Percentiles rank a stretch among this genome's conserved stretches.
Conservation (phyloP, 2,329 filamentous ascomycete species). For the Trichoderma simmonsii region DNA sequence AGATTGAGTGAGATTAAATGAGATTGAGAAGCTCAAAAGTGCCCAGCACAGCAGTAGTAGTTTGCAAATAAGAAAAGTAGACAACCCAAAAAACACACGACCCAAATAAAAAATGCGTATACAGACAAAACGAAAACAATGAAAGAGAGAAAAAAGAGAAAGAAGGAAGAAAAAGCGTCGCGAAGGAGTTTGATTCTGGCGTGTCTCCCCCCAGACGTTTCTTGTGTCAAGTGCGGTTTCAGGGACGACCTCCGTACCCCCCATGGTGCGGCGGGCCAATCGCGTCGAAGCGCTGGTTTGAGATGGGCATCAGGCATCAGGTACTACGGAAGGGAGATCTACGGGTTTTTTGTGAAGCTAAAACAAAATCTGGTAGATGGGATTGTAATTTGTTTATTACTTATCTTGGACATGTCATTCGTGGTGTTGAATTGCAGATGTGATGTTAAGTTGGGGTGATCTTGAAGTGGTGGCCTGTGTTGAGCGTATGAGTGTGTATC, state of each 20-base stretch:
- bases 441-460: not conserved
- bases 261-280: not conserved
- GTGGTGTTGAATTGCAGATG: not conserved
- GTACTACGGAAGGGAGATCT: not conserved
- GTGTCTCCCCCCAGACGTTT: not conserved
- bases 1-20: not conserved
- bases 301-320: not conserved
- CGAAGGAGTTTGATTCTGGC: not conserved
- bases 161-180: not conserved
- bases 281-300: not conserved
- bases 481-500: not conserved
- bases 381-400: not conserved
- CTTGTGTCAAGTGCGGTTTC: conserved; percentile 16
- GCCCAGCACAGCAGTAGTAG: not conserved
- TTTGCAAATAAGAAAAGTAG: not conserved
- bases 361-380: not conserved
- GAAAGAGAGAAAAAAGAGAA: not conserved
- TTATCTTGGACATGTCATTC: not conserved
- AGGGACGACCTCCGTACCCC: not conserved
- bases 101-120: not conserved
- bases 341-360: not conserved
- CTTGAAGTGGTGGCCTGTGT: not conserved
- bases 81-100: not conserved
- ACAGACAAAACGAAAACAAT: not conserved
- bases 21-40: not conserved